Conservation (phyloP, 345 rosid genomes). For the Rhodamnia rubescens region DNA sequence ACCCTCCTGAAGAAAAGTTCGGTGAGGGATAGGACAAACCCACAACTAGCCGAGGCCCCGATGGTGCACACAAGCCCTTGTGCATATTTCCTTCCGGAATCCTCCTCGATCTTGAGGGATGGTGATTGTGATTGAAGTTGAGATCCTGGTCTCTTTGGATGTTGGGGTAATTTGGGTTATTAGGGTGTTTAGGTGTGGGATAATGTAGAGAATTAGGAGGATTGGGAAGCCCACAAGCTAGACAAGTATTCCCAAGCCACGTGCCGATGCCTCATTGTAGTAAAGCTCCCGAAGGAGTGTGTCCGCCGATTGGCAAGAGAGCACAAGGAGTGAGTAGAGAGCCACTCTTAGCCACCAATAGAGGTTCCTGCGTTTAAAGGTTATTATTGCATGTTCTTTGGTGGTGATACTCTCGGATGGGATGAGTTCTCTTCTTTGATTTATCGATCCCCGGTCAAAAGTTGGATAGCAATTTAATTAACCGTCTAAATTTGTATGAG, state of each 20-base stretch:
- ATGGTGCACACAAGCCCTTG: too few relatives aligned
- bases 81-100: too few relatives aligned
- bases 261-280: constrained; percentile 25
- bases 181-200: background rate
- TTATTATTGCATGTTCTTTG: background rate
- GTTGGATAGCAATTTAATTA: too few relatives aligned
- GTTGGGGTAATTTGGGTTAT: constrained; percentile 2
- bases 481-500: too few relatives aligned
- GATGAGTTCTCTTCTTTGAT: too few relatives aligned
- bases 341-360: background rate
- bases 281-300: constrained; percentile 22
- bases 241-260: constrained; percentile 21
- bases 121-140: background rate
- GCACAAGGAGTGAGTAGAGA: background rate
- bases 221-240: constrained; percentile 26
- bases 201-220: constrained; percentile 18
- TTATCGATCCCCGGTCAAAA: too few relatives aligned
- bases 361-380: background rate
- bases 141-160: too few relatives aligned
- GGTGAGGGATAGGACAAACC: background rate
- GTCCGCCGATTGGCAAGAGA: constrained; percentile 16
- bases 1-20: constrained; percentile 15
- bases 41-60: too few relatives aligned
- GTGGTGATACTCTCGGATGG: too few relatives aligned
- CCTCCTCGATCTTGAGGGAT: too few relatives aligned